Evolutionary conservation across 2,329 filamentous ascomycete species (phyloP), one percentile per base, ranked within the genome.

Genomic region (Penicillium freii): DNA sequence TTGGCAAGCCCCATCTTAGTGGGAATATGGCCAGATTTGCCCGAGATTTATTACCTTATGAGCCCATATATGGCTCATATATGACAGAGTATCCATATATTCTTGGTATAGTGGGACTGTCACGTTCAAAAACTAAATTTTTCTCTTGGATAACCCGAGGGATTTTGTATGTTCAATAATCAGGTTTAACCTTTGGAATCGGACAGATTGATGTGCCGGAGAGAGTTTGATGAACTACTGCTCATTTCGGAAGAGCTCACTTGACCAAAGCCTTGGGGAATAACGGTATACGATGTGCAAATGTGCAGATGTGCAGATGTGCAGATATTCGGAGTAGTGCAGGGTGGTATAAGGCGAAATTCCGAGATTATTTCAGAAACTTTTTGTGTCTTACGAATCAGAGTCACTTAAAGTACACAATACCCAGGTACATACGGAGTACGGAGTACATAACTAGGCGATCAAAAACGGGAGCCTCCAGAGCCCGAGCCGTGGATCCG

Each of bases 91-190:
- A 21, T 33, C 25, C 33, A 38, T 44, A 33, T 44, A 27, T n/a
- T 13, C 42, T 21, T n/a, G 25, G 42, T n/a, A 29, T 29, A 9
- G 36, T 29, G 40, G 31, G 13, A 36, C 15, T 38, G 8, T 39
- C 33, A 53, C 42, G 38, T 38, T 53, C 38, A 51, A 19, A 15
- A 38, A 10, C 44, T 38, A 38, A 59, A 15, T 59, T 59, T 57
- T 57, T 57, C 17, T 34, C 21, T 9, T 25, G 13, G 38, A 49
- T 29, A 15, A 29, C 5, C 10, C 7, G 23, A 52, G 43, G 51
- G 25, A 53, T 47, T 53, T 46, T 29, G 9, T 17, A 43, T 31
- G 3, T 17, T 6, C 8, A 19, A 13, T 13, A n/a, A 10, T 9
- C 27, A 19, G 7, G 6, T 23, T 44, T 27, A 34, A 23, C 13